Conservation (phyloP, 805 yeast species). For the Cyberlindnera maclurae region DNA sequence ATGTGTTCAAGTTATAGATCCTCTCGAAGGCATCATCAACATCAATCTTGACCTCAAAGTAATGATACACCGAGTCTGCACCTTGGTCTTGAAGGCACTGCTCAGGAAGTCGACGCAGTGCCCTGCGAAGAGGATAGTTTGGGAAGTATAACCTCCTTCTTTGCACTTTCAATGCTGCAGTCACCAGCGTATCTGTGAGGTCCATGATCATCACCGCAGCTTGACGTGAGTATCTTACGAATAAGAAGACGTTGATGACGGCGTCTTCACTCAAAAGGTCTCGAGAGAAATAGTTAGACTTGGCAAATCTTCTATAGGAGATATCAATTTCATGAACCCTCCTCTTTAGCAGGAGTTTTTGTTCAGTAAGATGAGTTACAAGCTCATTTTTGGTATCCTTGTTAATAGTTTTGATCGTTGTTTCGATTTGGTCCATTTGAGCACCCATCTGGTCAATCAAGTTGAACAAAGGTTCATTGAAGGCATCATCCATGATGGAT, state of each 20-base stretch:
- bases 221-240: slow-evolving; percentile 34
- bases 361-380: slow-evolving; percentile 6
- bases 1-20: slow-evolving; percentile 37
- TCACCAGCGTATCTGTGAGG: slow-evolving; percentile 13
- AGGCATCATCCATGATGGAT: slow-evolving; percentile 27
- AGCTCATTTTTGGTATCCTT: background rate
- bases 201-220: slow-evolving; percentile 30
- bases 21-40: slow-evolving; percentile 40
- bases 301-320: slow-evolving; percentile 30
- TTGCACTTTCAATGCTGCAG: slow-evolving; percentile 2
- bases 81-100: slow-evolving; percentile 42
- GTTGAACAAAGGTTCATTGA: slow-evolving; percentile 24
- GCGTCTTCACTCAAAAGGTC: slow-evolving; percentile 30
- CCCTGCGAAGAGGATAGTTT: slow-evolving; percentile 33
- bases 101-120: slow-evolving; percentile 33
- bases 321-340: slow-evolving; percentile 28
- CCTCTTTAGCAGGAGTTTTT: slow-evolving; percentile 21
- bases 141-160: slow-evolving; percentile 32
- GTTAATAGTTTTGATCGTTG: background rate
- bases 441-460: slow-evolving; percentile 28
- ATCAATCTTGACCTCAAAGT: slow-evolving; percentile 35
- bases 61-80: slow-evolving; percentile 35
- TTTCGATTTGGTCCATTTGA: slow-evolving; percentile 21
- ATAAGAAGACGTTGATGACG: slow-evolving; percentile 32
- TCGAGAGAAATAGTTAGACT: slow-evolving; percentile 28